Evolutionary conservation across 805 yeast genomes (phyloP).

Genomic region (Saccharomycopsis fermentans): DNA sequence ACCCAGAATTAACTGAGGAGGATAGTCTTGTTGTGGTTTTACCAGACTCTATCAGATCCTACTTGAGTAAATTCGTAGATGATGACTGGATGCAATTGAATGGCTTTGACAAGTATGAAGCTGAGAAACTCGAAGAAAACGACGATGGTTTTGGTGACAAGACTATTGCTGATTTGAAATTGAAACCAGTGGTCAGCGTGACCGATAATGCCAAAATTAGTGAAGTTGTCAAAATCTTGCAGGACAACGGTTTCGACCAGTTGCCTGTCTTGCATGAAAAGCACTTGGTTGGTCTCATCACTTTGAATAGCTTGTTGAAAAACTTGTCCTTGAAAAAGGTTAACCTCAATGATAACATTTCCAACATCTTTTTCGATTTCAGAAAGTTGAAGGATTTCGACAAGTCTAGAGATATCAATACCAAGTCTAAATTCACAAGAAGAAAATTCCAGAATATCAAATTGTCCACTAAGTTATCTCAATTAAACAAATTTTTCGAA

Average conservation of each 20-base stretch:
- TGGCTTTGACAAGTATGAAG: constrained; percentile 52
- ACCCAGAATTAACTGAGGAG: constrained; percentile 51
- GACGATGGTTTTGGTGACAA: constrained; percentile 28
- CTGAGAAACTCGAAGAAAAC: constrained; percentile 20
- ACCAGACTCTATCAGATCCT: constrained; percentile 83
- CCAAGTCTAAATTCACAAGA: constrained; percentile 37
- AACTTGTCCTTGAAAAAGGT: constrained; percentile 52
- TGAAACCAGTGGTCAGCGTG: constrained; percentile 76
- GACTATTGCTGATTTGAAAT: constrained; percentile 57
- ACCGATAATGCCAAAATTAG: constrained; percentile 47
- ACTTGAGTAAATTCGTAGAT: constrained; percentile 78
- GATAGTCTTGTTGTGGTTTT: constrained; percentile 70
- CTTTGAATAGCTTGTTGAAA: constrained; percentile 63
- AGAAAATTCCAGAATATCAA: constrained; percentile 60
- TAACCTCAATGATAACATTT: constrained; percentile 44
- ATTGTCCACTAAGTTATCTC: constrained; percentile 51
- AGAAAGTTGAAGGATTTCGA: constrained; percentile 55
- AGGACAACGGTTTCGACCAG: constrained; percentile 74
- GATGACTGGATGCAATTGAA: constrained; percentile 85
- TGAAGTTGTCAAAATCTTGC: constrained; percentile 58
- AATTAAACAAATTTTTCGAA: constrained; percentile 71
- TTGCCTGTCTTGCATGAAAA: constrained; percentile 62
- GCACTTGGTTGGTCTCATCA: constrained; percentile 63
- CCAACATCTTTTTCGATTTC: constrained; percentile 61
- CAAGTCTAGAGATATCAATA: constrained; percentile 51